Evolutionary conservation across 192 early-diverging fungal species (phyloP).

Genomic region (Coemansia sp.): DNA sequence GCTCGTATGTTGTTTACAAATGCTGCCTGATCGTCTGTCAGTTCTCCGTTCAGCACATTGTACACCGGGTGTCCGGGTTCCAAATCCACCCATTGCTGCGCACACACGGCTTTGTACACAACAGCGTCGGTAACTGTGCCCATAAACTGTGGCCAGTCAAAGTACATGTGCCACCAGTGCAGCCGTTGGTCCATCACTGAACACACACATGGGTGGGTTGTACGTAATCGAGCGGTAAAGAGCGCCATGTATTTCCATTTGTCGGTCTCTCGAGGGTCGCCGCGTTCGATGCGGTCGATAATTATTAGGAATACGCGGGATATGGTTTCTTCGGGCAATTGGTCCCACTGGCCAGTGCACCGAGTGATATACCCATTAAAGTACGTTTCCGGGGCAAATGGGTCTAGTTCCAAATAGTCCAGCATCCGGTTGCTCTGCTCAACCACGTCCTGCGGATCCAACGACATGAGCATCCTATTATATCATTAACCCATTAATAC

Average conservation of each 20-base stretch:
- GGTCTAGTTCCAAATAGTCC: conserved; percentile 44
- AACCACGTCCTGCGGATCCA: conserved; percentile 7
- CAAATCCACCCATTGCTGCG: conserved; percentile 22
- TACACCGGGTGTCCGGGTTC: conserved; percentile 18
- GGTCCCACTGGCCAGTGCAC: not conserved
- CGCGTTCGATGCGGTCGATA: conserved; percentile 35
- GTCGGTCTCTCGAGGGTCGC: conserved; percentile 13
- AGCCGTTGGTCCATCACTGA: conserved; percentile 17
- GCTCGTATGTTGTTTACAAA: conserved; percentile 13
- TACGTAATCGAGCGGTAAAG: not conserved
- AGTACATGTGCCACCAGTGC: conserved; percentile 37
- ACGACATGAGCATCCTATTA: conserved; percentile 33
- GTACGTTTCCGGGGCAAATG: conserved; percentile 20
- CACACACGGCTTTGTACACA: conserved; percentile 30
- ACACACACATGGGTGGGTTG: conserved; percentile 8
- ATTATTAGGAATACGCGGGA: conserved; percentile 16
- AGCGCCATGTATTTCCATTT: conserved; percentile 29
- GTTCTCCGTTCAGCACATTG: conserved; percentile 14
- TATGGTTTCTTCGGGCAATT: not conserved
- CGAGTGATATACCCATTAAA: conserved; percentile 18
- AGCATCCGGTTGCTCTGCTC: conserved; percentile 19
- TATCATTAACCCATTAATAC: not conserved
- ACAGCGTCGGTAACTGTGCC: not conserved
- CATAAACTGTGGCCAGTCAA: conserved; percentile 9
- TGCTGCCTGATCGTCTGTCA: not conserved